Evolutionary conservation across 2,329 filamentous ascomycete genomes (phyloP).

Genomic region (Pyrenophora teres): DNA sequence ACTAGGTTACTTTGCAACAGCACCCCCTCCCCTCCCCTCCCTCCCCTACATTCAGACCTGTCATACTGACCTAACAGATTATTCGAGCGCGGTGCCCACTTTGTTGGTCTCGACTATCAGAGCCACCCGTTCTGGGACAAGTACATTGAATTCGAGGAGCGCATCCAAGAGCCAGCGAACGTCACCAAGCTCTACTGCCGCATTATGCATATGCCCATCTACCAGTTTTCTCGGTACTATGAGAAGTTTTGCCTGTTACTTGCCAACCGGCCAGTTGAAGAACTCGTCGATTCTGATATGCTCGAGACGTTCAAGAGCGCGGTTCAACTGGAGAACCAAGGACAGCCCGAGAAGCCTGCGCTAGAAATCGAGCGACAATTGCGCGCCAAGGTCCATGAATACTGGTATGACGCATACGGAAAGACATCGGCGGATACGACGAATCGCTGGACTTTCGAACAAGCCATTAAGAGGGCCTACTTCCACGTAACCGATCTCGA

Average conservation of each 20-base stretch:
- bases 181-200: conserved; percentile 84
- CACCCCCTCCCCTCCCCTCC: conserved; percentile 2
- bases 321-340: conserved; percentile 65
- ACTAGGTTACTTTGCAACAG: conserved; percentile 26
- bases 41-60: not conserved
- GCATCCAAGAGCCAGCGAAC: conserved; percentile 61
- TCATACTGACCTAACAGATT: conserved; percentile 61
- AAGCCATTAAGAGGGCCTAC: conserved; percentile 92
- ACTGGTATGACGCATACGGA: conserved; percentile 80
- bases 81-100: conserved; percentile 85
- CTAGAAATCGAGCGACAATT: conserved; percentile 83
- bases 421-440: conserved; percentile 84
- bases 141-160: conserved; percentile 95
- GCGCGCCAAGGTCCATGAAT: conserved; percentile 75
- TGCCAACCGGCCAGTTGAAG: conserved; percentile 72
- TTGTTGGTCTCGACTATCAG: conserved; percentile 89
- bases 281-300: conserved; percentile 71
- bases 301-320: conserved; percentile 73
- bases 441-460: conserved; percentile 93
- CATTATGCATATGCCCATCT: conserved; percentile 87
- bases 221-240: conserved; percentile 94
- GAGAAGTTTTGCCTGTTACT: conserved; percentile 79
- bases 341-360: conserved; percentile 65
- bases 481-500: conserved; percentile 96
- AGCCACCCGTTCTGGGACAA: conserved; percentile 99